Evolutionary conservation across 2,329 filamentous ascomycete genomes (phyloP), one percentile per base, ranked within the genome.

Genomic region (Hymenoscyphus fraxineus): DNA sequence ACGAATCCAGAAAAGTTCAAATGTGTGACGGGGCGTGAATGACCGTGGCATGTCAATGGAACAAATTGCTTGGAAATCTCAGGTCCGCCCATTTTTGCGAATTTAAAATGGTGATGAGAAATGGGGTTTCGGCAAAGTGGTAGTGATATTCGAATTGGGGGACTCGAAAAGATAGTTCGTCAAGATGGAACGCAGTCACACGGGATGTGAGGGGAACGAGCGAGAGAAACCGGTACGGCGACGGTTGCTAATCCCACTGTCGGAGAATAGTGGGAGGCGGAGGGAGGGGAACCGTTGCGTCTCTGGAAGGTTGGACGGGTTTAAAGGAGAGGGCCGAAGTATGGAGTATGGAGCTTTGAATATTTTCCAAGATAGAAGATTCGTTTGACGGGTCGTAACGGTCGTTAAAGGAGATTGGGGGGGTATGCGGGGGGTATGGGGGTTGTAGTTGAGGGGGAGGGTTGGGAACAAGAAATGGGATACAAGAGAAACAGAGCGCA

Each of bases 1-100:
- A 87, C 81, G 63, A 88, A 80, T 31, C 86, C 83, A 65, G 88
- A 91, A 77, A 91, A 91, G 75, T 84, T 87, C 69, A 91, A 80
- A 78, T 92, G 89, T 13, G 88, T 89, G 68, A 92, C 88, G 38
- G 89, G 89, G 70, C 89, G 83, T 63, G 88, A 91, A 76, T 92
- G 89, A 66, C 89, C 89, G 77, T 91, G 89, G 77, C 89, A 91
- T 68, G 89, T 92, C 73, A 91, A 80, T 68, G 89, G 89, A 63
- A 91, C 88, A 64, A 74, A 74, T 64, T 72, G 67, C 62, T 74
- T 75, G 6, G 70, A 66, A 32, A 65, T 70, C 62, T 73, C 73
- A 32, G 63, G 65, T 40, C 57, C 68, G 47, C 69, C 72, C 74
- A 76, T 76, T 47, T 61, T 68, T 65, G 62, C 44, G 44, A 40